Base-by-base conservation (phyloP, 305 asterid species). In the Rubia tinctorum region DNA sequence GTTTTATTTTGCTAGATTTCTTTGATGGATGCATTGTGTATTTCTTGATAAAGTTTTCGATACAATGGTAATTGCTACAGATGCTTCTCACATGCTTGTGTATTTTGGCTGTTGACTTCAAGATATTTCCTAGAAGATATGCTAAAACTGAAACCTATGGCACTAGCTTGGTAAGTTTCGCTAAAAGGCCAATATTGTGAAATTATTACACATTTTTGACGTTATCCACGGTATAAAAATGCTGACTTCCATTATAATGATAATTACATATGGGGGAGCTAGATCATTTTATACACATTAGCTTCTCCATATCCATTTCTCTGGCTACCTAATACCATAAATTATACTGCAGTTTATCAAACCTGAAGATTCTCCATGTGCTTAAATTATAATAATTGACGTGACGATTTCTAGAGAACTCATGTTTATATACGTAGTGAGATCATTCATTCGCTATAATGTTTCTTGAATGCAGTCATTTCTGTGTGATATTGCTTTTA, bases 121-220 rank as follows among this genome's bases (percentile, higher is more conserved):
- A 86, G 82, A 89, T 94, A 79, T 94, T 92, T 82, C 99, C 98
- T 62, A 86, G 96, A 80, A 90, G 90, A 92, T 90, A 86, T 71
- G 96, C 98, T 7, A 92, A 95, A 87, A 88, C 96, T 43, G 99
- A 95, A 90, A 90, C 94, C 49, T 92, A 88, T 22, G 99, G 98
- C 65, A 85, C 92, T 77, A 79, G 96, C 84, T 82, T 92, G 99
- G 99, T 91, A 85, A 82, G 85, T 71, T 80, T 51, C 55, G 20
- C 39, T n/a, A 7, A 66, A 44, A 61, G 42, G 72, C 37, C 51
- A 20, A 59, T 15, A 22, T 71, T 44, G 60, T 66, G 14, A 64
- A 37, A 40, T 40, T 74, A 40, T 75, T 63, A 45, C 44, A 13
- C n/a, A 34, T 34, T 27, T 37, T 64, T 64, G 7, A 64, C 45